Base-by-base conservation (phyloP, 169 alveolate genomes). In the Eimeria acervulina region DNA sequence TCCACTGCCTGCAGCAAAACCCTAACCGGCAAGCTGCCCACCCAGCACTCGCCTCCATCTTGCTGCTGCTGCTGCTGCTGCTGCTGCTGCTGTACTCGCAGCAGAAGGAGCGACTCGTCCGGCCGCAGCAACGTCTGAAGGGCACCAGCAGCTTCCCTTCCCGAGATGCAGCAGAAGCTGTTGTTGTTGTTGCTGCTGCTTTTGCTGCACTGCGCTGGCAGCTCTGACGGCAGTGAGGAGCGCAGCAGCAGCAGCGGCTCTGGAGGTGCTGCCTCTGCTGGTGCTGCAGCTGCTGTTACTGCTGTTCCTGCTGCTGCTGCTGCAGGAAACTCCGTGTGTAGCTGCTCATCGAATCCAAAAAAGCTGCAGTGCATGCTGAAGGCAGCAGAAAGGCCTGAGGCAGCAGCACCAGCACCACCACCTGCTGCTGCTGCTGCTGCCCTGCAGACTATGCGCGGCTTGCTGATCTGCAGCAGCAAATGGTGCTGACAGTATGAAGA, bases 181-280 rank as follows among this genome's bases (percentile, higher is more conserved):
- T 68, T 52, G 91, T 76, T 47, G 91, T 36, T 51, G 91, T 51
- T 83, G 91, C 88, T 44, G 74, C 91, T 52, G 74, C 21, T n/a
- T 51, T 59, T 33, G 91, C 91, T 83, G 76, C 33, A 0, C n/a
- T 76, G 55, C 2, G 76, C 76, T 72, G 88, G 66, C 83, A 72
- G 8, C 89, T 5, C 89, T 15, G 91, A 83, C 1, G 91, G 91
- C 15, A 83, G 28, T 21, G 91, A 44, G 31, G 91, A 83, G 21
- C 74, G 70, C 76, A 52, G 74, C 91, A 83, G 91, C 72, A 83
- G 76, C 91, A 83, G 44, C 28, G 91, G 74, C 91, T 83, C 91
- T 51, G 76, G 76, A 28, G 91, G 70, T 38, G 68, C 74, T 42
- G 40, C 66, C 10, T 42, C 83, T 78, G 89, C 66, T 44, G 91